Evolutionary conservation across 140 eudicot genomes (phyloP), one percentile per base, ranked within the genome.

Genomic region (Erigeron philadelphicus): DNA sequence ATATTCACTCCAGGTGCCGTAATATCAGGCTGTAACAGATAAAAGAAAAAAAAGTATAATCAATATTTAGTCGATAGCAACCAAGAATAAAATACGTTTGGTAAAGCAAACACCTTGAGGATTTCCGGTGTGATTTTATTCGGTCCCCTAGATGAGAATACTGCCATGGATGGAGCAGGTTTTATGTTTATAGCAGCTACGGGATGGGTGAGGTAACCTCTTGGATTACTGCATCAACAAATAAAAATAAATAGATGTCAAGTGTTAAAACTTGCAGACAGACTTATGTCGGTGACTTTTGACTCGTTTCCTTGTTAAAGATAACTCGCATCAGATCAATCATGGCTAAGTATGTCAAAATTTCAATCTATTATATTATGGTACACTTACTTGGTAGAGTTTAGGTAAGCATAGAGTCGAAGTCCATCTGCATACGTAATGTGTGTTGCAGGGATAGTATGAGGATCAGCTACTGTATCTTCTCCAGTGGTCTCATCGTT

Each of bases 1-100:
- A 88, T 85, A 47, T 77, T 65, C 50, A 85, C 84, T 68, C 95
- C 95, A 5, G 95, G 95, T 13, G 91, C 95, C 0, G 88, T 83
- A 17, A 88, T 83, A 79, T 88, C 95, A 59, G 95, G 95, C 91
- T 87, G 84, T 25, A 50, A 48, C 2, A 23, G 0, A 11, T 35
- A 1, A 57, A 13, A 74, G 0, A 67, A 5, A 57, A 2, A 2
- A 42, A 8, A 1, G 58, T 45, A 57, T 70, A 0, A 7, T 47
- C 25, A 46, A 3, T n/a, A 62, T 72, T 31, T 53, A 48, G 61
- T 52, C 8, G 17, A 13, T 42, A 2, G 42, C 8, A 15, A 9
- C 18, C 9, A 3, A 50, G 19, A 23, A 7, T 43, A 21, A 31
- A 31, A 1, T 1, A 1, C 38, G 38, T 31, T 38, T 12, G 43